Evolutionary conservation across 495 filamentous ascomycete species (phyloP).

Genomic region (Talaromyces borbonicus): DNA sequence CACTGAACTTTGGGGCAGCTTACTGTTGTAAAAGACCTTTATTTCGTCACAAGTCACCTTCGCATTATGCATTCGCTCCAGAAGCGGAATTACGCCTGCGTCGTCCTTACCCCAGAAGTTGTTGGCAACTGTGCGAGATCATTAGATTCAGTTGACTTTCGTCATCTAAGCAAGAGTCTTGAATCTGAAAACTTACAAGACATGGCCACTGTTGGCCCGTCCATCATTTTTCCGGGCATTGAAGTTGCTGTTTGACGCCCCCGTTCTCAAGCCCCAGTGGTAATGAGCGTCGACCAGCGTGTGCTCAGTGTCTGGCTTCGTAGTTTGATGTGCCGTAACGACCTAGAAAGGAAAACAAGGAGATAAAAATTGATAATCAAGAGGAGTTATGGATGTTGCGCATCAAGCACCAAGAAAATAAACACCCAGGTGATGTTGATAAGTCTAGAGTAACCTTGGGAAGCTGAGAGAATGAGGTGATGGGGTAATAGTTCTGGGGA

Average conservation of each 20-base stretch:
- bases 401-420: conserved; percentile 12
- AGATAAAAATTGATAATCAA: too few relatives aligned
- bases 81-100: conserved; percentile 83
- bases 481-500: conserved; percentile 11
- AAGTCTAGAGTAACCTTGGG: conserved; percentile 11
- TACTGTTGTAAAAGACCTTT: conserved; percentile 81
- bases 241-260: conserved; percentile 19
- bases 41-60: conserved; percentile 95
- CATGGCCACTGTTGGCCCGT: conserved; percentile 53
- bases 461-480: conserved; percentile 8
- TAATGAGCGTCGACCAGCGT: conserved; percentile 32
- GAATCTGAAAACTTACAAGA: conserved; percentile 42
- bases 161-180: background rate
- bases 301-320: conserved; percentile 33
- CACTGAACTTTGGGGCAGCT: background rate
- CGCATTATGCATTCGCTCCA: conserved; percentile 92
- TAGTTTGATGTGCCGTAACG: conserved; percentile 13
- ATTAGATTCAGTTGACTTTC: conserved; percentile 7
- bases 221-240: conserved; percentile 54
- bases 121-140: conserved; percentile 66
- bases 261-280: background rate
- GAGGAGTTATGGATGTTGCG: conserved; percentile 8
- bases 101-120: conserved; percentile 99
- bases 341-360: conserved; percentile 8
- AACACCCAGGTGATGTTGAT: too few relatives aligned